These are phyloP conservation scores for Leccinum truebloodii DNA, from an alignment of 768 basidiomycete species.

Conservation along the genomic window DNA sequence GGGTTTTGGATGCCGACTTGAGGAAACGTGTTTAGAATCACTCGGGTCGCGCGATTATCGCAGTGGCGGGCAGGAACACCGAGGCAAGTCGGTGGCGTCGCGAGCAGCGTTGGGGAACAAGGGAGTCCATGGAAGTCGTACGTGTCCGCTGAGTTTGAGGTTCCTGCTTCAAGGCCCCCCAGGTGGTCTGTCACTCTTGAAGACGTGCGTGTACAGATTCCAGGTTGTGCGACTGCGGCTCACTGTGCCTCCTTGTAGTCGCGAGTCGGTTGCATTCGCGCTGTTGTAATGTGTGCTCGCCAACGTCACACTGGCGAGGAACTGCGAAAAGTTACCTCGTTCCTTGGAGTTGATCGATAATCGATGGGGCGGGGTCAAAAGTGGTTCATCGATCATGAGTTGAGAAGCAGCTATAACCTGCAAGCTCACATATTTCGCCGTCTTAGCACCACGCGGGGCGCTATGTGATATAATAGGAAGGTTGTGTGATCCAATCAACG, in stretches of 20 bases:
- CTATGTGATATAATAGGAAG: conserved; percentile 2
- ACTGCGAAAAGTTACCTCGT: not conserved
- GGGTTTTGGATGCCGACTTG: not conserved
- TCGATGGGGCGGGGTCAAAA: not conserved
- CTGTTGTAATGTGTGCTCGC: not conserved
- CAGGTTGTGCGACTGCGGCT: not conserved
- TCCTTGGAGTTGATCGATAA: not conserved
- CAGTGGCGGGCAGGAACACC: not conserved
- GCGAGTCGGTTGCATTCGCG: not conserved
- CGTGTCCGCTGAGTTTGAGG: not conserved
- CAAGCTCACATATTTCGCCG: not conserved
- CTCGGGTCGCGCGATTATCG: not conserved
- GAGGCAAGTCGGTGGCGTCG: not conserved
- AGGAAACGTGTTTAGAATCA: not conserved
- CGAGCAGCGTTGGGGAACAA: not conserved
- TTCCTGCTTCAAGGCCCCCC: not conserved
- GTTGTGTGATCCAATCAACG: not conserved
- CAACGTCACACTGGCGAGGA: not conserved
- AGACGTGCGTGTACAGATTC: not conserved
- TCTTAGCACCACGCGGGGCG: not conserved
- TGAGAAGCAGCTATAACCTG: not conserved
- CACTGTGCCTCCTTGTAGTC: not conserved
- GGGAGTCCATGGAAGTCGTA: not conserved
- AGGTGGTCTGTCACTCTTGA: not conserved
- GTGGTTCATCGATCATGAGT: not conserved